A percentile compares a stretch with the other conserved stretches of the same genome.
These are phyloP conservation scores for Anthostomella pinea DNA, from an alignment of 2,329 filamentous ascomycete genomes.

Conservation along the genomic window DNA sequence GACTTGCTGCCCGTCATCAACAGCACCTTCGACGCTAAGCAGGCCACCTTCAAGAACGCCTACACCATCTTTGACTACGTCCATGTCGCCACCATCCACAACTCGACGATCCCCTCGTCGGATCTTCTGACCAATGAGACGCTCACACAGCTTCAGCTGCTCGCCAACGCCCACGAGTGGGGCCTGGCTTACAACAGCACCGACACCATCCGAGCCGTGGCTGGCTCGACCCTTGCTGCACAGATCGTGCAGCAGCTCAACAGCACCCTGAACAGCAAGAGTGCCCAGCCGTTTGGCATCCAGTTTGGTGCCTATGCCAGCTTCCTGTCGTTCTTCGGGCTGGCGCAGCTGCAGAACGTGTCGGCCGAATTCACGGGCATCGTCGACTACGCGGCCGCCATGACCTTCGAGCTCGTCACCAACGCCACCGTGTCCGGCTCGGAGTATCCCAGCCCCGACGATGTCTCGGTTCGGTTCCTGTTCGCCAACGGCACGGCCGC, in stretches of 20 bases:
- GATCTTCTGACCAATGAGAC: slow-evolving; percentile 58
- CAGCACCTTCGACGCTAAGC: slow-evolving; percentile 43
- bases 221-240: slow-evolving; percentile 55
- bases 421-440: slow-evolving; percentile 42
- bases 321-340: slow-evolving; percentile 62
- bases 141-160: slow-evolving; percentile 62
- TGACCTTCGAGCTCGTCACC: slow-evolving; percentile 72
- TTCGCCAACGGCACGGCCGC: slow-evolving; percentile 58
- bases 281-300: slow-evolving; percentile 42
- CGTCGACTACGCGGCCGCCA: slow-evolving; percentile 78
- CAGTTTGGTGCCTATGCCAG: slow-evolving; percentile 61
- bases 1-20: slow-evolving; percentile 53
- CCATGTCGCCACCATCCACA: slow-evolving; percentile 60
- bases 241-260: slow-evolving; percentile 54
- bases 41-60: slow-evolving; percentile 56
- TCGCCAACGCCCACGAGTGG: slow-evolving; percentile 79
- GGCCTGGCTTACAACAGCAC: slow-evolving; percentile 77
- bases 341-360: slow-evolving; percentile 48
- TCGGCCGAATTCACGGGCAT: slow-evolving; percentile 69
- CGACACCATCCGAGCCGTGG: slow-evolving; percentile 60
- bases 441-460: slow-evolving; percentile 47
- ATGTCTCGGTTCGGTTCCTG: slow-evolving; percentile 59
- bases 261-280: slow-evolving; percentile 42
- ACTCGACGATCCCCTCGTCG: slow-evolving; percentile 54
- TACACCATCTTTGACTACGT: slow-evolving; percentile 62